Evolutionary conservation across 805 yeast genomes (phyloP).

Genomic region (Pichia phayaonensis): DNA sequence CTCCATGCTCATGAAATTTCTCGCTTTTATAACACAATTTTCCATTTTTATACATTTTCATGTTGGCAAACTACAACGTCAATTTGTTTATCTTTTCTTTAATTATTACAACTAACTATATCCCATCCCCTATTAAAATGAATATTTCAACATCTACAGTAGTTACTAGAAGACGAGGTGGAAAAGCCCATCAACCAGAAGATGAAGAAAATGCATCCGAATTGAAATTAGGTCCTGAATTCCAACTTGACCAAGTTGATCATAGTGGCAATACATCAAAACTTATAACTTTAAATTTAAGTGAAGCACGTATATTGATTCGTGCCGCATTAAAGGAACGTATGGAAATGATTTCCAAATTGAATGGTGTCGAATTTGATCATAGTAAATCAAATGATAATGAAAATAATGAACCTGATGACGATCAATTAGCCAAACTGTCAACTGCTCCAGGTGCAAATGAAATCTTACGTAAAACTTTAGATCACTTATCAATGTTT

Average conservation of each 20-base stretch:
- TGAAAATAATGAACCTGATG: conserved; percentile 30
- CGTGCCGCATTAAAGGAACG: conserved; percentile 84
- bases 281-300: conserved; percentile 75
- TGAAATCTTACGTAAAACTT: conserved; percentile 85
- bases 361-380: conserved; percentile 28
- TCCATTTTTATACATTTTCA: neutral
- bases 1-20: neutral
- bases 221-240: conserved; percentile 88
- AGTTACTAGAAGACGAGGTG: conserved; percentile 73
- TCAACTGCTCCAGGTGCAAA: conserved; percentile 67
- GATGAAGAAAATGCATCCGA: conserved; percentile 91
- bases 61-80: neutral
- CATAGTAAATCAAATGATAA: conserved; percentile 17
- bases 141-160: conserved; percentile 85
- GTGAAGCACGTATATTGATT: conserved; percentile 84
- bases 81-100: neutral
- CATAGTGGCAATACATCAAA: conserved; percentile 74
- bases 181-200: conserved; percentile 50
- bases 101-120: neutral
- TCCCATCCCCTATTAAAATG: conserved; percentile 35
- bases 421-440: conserved; percentile 41
- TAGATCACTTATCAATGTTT: conserved; percentile 77
- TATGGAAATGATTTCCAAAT: conserved; percentile 39
- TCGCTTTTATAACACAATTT: neutral
- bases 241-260: conserved; percentile 69